Conservation (phyloP, 768 basidiomycete species). For the Trametes sanguinea region DNA sequence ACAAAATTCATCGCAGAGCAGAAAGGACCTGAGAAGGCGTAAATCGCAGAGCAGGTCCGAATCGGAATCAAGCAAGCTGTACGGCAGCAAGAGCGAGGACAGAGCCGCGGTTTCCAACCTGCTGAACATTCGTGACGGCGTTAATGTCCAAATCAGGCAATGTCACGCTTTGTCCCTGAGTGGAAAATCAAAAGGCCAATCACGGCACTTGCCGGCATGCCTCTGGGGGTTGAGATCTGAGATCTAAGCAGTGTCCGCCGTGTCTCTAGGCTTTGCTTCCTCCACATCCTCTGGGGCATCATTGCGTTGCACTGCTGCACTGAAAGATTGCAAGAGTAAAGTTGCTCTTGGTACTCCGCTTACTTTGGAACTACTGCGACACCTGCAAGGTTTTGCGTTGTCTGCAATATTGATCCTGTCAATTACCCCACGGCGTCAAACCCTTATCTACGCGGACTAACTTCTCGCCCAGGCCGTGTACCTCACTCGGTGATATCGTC, state of each 20-base stretch:
- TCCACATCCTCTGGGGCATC: no score
- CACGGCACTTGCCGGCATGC: not conserved
- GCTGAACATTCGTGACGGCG: constrained; percentile 8
- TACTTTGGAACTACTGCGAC: no score
- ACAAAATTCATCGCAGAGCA: constrained; percentile 18
- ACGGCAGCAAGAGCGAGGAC: not conserved
- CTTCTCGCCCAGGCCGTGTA: not conserved
- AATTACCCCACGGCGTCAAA: constrained; percentile 11
- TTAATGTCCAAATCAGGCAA: not conserved
- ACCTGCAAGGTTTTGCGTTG: no score
- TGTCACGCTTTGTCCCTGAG: not conserved
- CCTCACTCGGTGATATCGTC: constrained; percentile 7
- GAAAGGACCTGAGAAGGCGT: not conserved
- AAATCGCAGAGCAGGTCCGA: not conserved
- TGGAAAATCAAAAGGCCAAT: not conserved
- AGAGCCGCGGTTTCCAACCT: not conserved
- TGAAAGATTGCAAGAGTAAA: no score
- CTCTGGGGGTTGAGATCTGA: not conserved
- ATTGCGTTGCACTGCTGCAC: no score
- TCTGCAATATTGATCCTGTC: no score
- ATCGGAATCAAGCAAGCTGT: not conserved
- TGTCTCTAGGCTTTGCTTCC: no score
- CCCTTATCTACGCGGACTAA: constrained; percentile 10
- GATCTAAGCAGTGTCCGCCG: not conserved
- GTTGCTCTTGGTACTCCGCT: no score